phyloP scores from a whole-genome alignment of 106 monocot species.

The Dioscorea dumetorum region DNA sequence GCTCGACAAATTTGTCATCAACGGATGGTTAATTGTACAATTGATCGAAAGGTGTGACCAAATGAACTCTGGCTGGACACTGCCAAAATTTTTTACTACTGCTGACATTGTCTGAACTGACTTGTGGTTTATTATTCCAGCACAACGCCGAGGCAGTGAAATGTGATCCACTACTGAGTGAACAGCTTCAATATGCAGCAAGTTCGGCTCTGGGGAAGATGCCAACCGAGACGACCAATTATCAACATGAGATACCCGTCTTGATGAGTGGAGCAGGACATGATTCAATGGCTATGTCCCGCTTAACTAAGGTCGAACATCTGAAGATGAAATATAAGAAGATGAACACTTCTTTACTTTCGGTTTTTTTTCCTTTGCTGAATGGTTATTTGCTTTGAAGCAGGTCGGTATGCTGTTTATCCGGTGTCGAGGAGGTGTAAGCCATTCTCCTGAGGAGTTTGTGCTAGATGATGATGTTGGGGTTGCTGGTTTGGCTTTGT shows the following conservation, averaged over 20 bases:
- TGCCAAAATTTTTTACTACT: neutral
- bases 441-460: constrained; percentile 87
- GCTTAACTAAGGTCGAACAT: constrained; percentile 28
- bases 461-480: constrained; percentile 77
- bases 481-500: constrained; percentile 73
- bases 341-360: neutral
- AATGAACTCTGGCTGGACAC: no score
- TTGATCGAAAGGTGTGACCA: constrained; percentile 61
- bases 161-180: constrained; percentile 52
- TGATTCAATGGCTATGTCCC: constrained; percentile 52
- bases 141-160: constrained; percentile 59
- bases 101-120: neutral
- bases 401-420: constrained; percentile 96
- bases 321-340: neutral
- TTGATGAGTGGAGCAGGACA: constrained; percentile 98
- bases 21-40: constrained; percentile 60
- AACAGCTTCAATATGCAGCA: constrained; percentile 56
- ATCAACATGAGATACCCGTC: constrained; percentile 38
- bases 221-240: constrained; percentile 14
- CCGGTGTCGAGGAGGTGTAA: constrained; percentile 77
- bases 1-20: constrained; percentile 47
- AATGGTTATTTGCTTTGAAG: constrained; percentile 2
- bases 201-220: constrained; percentile 35
- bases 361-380: neutral
- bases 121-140: constrained; percentile 26